Evolutionary conservation across 2,329 filamentous ascomycete genomes (phyloP).

Genomic region (Penicillium janthinellum): DNA sequence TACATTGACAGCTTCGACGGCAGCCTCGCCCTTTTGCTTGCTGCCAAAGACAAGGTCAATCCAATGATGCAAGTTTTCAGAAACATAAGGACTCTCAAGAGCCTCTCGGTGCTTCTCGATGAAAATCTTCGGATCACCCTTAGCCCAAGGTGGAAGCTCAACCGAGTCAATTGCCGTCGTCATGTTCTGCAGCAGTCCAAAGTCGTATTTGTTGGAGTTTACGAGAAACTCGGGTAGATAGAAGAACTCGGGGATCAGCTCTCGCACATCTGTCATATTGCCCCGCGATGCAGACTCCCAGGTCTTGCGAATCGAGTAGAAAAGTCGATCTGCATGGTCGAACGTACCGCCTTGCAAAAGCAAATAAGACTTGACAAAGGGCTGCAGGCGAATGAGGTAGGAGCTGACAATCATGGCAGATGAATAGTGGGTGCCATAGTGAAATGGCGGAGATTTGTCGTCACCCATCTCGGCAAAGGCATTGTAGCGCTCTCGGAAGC

Average conservation of each 20-base stretch:
- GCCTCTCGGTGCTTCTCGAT: constrained; percentile 95
- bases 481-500: constrained; percentile 81
- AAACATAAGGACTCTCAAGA: constrained; percentile 89
- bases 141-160: constrained; percentile 90
- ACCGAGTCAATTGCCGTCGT: constrained; percentile 82
- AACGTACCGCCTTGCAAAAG: constrained; percentile 94
- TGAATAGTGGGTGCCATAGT: constrained; percentile 98
- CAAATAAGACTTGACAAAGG: constrained; percentile 94
- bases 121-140: constrained; percentile 93
- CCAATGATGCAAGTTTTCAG: constrained; percentile 86
- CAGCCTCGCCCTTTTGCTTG: constrained; percentile 91
- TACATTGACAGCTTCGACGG: constrained; percentile 87
- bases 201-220: constrained; percentile 95
- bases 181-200: constrained; percentile 81
- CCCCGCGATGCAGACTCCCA: constrained; percentile 88
- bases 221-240: constrained; percentile 91
- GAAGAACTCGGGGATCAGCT: constrained; percentile 96
- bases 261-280: constrained; percentile 91
- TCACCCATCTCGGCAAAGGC: constrained; percentile 91
- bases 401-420: constrained; percentile 99
- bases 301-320: constrained; percentile 87
- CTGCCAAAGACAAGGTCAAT: constrained; percentile 93
- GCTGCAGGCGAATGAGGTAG: constrained; percentile 90
- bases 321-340: constrained; percentile 92
- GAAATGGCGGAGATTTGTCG: constrained; percentile 73